Percentiles rank a stretch among this genome's conserved stretches.
Evolutionary conservation across 306 rosid species (phyloP).

Genomic region (Vigna mungo): DNA sequence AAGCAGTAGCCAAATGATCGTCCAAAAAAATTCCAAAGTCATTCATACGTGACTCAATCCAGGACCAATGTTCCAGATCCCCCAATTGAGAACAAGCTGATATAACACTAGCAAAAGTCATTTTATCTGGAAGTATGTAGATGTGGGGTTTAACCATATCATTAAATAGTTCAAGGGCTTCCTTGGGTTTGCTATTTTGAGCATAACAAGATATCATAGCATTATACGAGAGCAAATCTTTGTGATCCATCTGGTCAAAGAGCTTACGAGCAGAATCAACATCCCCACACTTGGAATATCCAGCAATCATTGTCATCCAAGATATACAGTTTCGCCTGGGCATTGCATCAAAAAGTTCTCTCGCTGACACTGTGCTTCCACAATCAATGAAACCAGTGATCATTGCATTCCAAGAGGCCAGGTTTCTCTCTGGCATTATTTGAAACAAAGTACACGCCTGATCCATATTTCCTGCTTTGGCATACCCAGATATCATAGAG

Average conservation of each 20-base stretch:
- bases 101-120: constrained; percentile 70
- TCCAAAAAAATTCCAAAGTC: constrained; percentile 67
- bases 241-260: constrained; percentile 59
- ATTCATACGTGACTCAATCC: constrained; percentile 60
- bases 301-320: constrained; percentile 68
- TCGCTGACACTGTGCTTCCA: constrained; percentile 59
- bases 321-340: constrained; percentile 64
- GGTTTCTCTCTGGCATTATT: constrained; percentile 64
- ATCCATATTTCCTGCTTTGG: constrained; percentile 62
- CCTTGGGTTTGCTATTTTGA: constrained; percentile 70
- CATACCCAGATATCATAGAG: constrained; percentile 71
- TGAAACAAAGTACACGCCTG: constrained; percentile 60
- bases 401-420: constrained; percentile 78
- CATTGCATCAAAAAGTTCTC: constrained; percentile 61
- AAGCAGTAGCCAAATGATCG: constrained; percentile 79
- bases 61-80: constrained; percentile 56
- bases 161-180: constrained; percentile 69
- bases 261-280: constrained; percentile 63
- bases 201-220: constrained; percentile 84
- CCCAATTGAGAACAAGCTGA: constrained; percentile 81
- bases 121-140: constrained; percentile 64
- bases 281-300: constrained; percentile 72
- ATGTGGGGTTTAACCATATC: constrained; percentile 56
- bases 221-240: constrained; percentile 57
- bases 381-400: constrained; percentile 63